Evolutionary conservation across 2,329 filamentous ascomycete genomes (phyloP), one percentile per base, ranked within the genome.

Genomic region (Cyphellophora europaea): DNA sequence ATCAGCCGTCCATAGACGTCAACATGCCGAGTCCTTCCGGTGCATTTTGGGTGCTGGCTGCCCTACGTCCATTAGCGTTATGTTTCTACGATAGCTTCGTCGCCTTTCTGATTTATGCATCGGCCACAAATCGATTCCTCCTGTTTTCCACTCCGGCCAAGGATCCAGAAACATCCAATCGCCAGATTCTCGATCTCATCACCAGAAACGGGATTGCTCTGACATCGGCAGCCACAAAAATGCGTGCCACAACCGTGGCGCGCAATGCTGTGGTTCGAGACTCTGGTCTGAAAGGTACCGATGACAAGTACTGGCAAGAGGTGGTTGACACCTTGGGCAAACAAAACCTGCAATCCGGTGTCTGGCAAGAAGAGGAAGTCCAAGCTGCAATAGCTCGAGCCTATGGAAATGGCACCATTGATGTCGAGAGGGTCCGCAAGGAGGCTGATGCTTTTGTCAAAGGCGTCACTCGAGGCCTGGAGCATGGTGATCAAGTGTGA

Each of bases 221-320:
- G 32, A 71, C 75, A 28, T 60, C 61, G 4, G 67, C 74, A 10
- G 72, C 77, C 53, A 71, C 74, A 36, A 86, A 80, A 55, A 56
- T 93, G 41, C 77, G 73, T 47, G 83, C 82, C 1, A 62, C 83
- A 23, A 82, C 77, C 5, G 77, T 93, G 38, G 63, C 93, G 30
- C 75, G 81, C 54, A 95, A 95, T 62, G 84, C 85, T 3, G 72
- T 83, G 11, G 67, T 81, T 37, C 66, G 88, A 36, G 84, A 95
- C 59, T 69, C 74, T 43, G 72, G 71, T 28, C 62, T 95, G 56
- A 74, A 87, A 40, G 66, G 59, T 2, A 71, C 72, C 38, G 71
- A 72, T 32, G 72, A 79, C 47, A 70, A 67, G 11, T 95, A 95
- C 60, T 96, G 89, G 89, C 55, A 52, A 35, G 51, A 55, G 10